Base-by-base conservation (phyloP, 2,329 filamentous ascomycete species). In the Penicillium sp. region DNA sequence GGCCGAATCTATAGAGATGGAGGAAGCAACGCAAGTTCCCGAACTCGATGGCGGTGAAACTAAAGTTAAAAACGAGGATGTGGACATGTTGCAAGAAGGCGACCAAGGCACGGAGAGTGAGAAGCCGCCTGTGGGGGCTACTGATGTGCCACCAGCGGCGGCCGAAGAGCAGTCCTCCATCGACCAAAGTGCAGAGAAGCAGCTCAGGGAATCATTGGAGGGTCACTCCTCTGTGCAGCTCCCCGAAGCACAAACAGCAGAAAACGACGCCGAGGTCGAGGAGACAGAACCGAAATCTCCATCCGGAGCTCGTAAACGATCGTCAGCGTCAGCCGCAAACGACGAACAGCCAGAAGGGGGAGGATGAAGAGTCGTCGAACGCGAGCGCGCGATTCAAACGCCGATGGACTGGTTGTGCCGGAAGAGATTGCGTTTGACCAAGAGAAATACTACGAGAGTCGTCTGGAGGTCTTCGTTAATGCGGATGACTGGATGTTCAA, bases 351-450 rank as follows among this genome's bases (percentile, higher is more conserved):
- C 69, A 10, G 80, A 84, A 50, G 77, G 77, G 40, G 74, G 75
- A 74, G 81, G 39, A 68, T 71, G 10, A 80, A 80, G 57, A 83
- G 80, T 61, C 80, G 81, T 57, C 74, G 81, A 28, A 76, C 81
- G 14, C 76, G 80, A 42, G 78, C 79, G 24, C 74, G 81, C 50
- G 80, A 82, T 52, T 78, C 77, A 7, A 70, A 76, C 40, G 71
- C 69, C 6, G 77, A 80, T 26, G 63, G 64, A 23, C 60, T 66
- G 13, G 60, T 68, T 9, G 73, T 73, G 26, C 65, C 68, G 4
- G 74, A 77, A 29, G 72, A 75, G 16, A 65, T 72, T 13, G 65
- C 70, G 23, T 74, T 78, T 32, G 79, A 82, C 49, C 70, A 72
- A 37, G 69, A 69, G 14, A 79, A 75, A 58, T 75, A 78, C 54